Evolutionary conservation across 2,329 filamentous ascomycete genomes (phyloP), one percentile per base, ranked within the genome.

Genomic region (Nothophaeocryptopus gaeumannii): DNA sequence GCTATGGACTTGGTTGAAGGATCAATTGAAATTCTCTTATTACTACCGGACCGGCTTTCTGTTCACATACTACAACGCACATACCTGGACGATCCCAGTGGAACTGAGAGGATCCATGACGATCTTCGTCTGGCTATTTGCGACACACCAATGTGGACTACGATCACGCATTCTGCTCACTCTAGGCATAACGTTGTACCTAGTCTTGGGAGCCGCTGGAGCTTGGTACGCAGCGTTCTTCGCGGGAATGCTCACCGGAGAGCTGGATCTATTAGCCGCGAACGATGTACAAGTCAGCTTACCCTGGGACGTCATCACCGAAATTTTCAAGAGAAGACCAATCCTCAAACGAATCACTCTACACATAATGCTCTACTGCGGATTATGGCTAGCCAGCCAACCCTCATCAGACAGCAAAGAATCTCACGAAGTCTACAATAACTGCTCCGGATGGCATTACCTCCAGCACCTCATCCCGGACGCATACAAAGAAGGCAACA

Each of bases 21-120:
- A 86, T 63, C 73, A 80, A 61, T 85, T 85, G 61, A 84, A 84
- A 63, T 86, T 84, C 69, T 84, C 78, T 67, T 86, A 83, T 63
- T 64, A 85, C 36, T 86, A 81, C 68, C 77, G 79, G 20, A 72
- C 72, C 4, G 55, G 55, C 9, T 51, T 57, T 41, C 48, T 63
- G 9, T 63, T 62, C 50, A 58, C 60, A 2, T 58, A 56, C 38
- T 63, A 63, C 45, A 63, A 63, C 40, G 54, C 53, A n/a, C 60
- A 62, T 38, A 59, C 59, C 20, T 85, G 81, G 80, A 83, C 77
- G 0, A 85, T 86, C 47, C 81, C 83, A 0, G 70, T 82, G 14
- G 83, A 86, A 63, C 78, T 83, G 65, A 70, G 75, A 58, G 84
- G 84, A 8, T 86, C 83, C 2, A 74, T 87, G 52, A 70, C 82